Base-by-base conservation (phyloP, 257 asterid species). In the Prunella vulgaris region DNA sequence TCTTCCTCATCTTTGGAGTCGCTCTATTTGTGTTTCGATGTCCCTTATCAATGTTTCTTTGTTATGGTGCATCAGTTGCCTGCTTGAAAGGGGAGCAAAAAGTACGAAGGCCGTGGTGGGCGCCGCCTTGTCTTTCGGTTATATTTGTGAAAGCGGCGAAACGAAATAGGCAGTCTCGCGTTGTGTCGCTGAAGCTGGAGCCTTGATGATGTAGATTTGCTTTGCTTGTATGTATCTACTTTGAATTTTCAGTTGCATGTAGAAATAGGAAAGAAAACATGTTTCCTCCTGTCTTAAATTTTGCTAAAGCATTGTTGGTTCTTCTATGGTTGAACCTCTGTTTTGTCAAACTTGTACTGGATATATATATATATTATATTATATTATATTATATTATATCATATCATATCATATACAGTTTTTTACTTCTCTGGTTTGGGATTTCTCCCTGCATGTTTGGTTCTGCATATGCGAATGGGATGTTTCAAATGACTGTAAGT, bases 41-140 rank as follows among this genome's bases (percentile, higher is more conserved):
- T 66, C 20, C 33, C 22, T 12, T 66, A 14, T 22, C 17, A 75
- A 27, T 49, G 20, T 61, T 72, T 58, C 52, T 66, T 54, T 54
- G 15, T 53, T 27, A 62, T 48, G 42, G 30, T 75, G 64, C 38
- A 61, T 40, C 28, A 93, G 99, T 93, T 82, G 99, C 99, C 48
- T 93, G 99, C 87, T 86, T 94, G 86, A 94, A 91, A 82, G 99
- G 99, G 77, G 99, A 94, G 80, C 97, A 94, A 78, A 94, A 84
- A 78, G 86, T 91, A 14, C 93, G 88, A 15, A 78, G 86, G 75
- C 99, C 97, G 5, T 94, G 99, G 99, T 91, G 99, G 99, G 97
- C 97, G 8, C 97, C 97, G 1, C 71, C 96, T 30, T 94, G 95
- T 74, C 86, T 93, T 27, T 79, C 97, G 0, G 60, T 81, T 7